Evolutionary conservation across 2,329 filamentous ascomycete genomes (phyloP), one percentile per base, ranked within the genome.

Genomic region (Allantophomopsis lycopodina): DNA sequence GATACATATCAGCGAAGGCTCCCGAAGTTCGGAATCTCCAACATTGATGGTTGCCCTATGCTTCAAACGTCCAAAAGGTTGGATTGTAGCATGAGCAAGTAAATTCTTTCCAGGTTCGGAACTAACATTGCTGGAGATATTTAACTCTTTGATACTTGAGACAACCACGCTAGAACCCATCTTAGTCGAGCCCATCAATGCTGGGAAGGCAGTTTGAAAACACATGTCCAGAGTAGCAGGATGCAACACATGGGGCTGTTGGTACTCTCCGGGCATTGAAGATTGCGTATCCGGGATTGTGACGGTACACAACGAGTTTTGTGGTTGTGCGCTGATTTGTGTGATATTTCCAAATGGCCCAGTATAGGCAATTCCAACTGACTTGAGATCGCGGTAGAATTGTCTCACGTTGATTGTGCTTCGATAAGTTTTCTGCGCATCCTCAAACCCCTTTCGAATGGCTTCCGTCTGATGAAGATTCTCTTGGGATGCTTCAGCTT

Each of bases 221-320:
- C 75, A 65, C 2, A 66, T 56, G 46, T 77, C 73, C 11, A 77
- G 56, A 0, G 71, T 73, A 4, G 68, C 63, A 0, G 73, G 73
- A 44, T 77, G 73, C n/a, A 77, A 62, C 5, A 73, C 41, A 44
- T 74, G 68, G 3, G 63, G 58, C 43, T 64, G 73, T 48, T 75
- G 70, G 39, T 66, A 73, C 11, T 61, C 54, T 32, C 58, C 58
- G 0, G 71, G 71, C 71, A 76, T 76, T 35, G 57, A 61, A 2
- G 63, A 56, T 45, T 55, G 64, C 2, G 69, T 75, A 45, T 53
- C 37, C 12, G 40, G 40, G 10, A 42, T 35, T 4, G 4, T 16
- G 30, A 39, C 33, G n/a, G 36, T 42, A 21, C 20, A 32, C 36
- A 15, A 32, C 3, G 7, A 30, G 21, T 6, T 40, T 14, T 4